Base-by-base conservation (phyloP, 2,329 filamentous ascomycete species). In the Xylariaceae sp. region DNA sequence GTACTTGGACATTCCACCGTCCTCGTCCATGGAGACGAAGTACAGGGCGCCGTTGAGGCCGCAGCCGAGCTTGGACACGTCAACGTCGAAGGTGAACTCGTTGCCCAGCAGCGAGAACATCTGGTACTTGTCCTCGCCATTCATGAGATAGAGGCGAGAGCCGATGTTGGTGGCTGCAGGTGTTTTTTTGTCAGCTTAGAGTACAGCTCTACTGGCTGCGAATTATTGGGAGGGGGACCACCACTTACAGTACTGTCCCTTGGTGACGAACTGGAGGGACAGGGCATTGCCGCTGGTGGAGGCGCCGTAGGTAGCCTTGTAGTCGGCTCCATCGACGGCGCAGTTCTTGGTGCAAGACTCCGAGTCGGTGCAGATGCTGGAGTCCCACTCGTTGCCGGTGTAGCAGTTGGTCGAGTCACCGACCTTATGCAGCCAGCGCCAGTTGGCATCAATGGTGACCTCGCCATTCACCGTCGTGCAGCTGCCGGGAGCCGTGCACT, bases 41-140 rank as follows among this genome's bases (percentile, higher is more conserved):
- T 81, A 81, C 26, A 81, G 58, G 28, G 77, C 77, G 40, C 76
- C 78, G 59, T 83, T 81, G 43, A 82, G 59, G 41, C 78, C 78
- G 50, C 78, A 82, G 32, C 50, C 50, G n/a, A 81, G 65, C 46
- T 71, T 69, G 32, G 76, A 78, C 33, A 78, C 69, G 52, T 82
- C 77, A 13, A 81, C 76, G 37, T 79, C 76, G 44, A 82, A 79
- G 19, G 73, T 75, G 57, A 82, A 73, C 55, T 82, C 77, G 52
- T 74, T 65, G 59, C 73, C 73, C 36, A 72, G 65, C 37, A 80
- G 63, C 40, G 73, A 66, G 61, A 81, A 73, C 50, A 71, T 67
- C 59, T 78, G 59, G 56, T 81, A 81, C 38, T 69, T 70, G 46
- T 64, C 65, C 35, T 72, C 69, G 37, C 68, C 62, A 46, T 67